Evolutionary conservation across 257 asterid genomes (phyloP), one percentile per base, ranked within the genome.

Genomic region (Solanum sejunctum): DNA sequence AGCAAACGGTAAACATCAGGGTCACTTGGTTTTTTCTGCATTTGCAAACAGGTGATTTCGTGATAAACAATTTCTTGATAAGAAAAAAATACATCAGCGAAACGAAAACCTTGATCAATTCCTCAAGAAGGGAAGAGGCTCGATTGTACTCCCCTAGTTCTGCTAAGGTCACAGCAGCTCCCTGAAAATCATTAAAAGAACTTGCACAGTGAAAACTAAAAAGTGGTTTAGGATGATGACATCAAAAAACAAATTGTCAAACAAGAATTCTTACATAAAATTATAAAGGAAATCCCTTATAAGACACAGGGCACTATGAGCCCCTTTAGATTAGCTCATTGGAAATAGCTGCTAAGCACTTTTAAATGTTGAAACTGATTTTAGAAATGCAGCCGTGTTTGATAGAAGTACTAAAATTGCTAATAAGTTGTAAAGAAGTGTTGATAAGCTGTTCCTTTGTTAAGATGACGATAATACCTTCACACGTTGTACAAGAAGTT

Each of bases 1-100:
- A 96, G 98, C 90, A 95, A 91, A 64, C 98, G 98, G 84, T 90
- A 93, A 89, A 90, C 95, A 90, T 95, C 98, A 47, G 95, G 97
- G 85, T 95, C 97, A 87, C 85, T 87, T 81, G 92, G 91, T 87
- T 89, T 91, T 86, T 89, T 91, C 99, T 95, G 93, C 89, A 90
- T 72, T 86, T 66, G 75, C 70, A 75, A 70, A 84, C 80, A 84
- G 70, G 78, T 56, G 78, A 85, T 72, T 63, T 87, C 66, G 20
- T 80, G 55, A 83, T 63, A 52, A 60, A 72, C 67, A 39, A 69
- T 63, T 26, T 85, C 85, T 69, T 81, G 69, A 54, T 57, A 84
- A 84, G 26, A 41, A 81, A 85, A 69, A 70, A 83, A 84, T 47
- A 88, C 32, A 66, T 52, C 67, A 85, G 85, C 52, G 45, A 85